Evolutionary conservation across 2,329 filamentous ascomycete species (phyloP), one percentile per base, ranked within the genome.

Genomic region (Xylaria sp.): DNA sequence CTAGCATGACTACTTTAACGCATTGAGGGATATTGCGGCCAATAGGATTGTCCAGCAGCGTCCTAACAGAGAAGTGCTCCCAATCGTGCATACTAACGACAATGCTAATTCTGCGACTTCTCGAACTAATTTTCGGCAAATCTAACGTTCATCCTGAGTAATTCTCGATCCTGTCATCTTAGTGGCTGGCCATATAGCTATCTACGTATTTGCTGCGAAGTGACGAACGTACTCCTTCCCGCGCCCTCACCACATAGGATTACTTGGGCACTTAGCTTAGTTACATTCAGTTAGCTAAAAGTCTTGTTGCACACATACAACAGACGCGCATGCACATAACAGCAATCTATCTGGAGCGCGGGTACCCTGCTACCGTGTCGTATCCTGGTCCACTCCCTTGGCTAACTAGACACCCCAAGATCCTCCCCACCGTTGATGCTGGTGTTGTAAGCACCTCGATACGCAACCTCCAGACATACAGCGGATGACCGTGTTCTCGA

Each of bases 401-500:
- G 51, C 57, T 64, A 56, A 33, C 18, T 54, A 60, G 58, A 62
- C 62, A 67, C 66, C 55, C 66, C 64, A 20, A 25, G 39, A 62
- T 25, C 12, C 58, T 52, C 64, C 48, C 61, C 33, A 59, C 49
- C 46, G 13, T 57, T 9, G 65, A 67, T 60, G 55, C 55, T 36
- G 51, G 48, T 58, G 62, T 59, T 64, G 33, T 23, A 41, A 57
- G 25, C 49, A 31, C 23, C 36, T 55, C 39, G 60, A 59, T 59
- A 51, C 49, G 56, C 56, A 61, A 61, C 64, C 31, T 56, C 62
- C 54, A 63, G 62, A 55, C 51, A 31, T 39, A 20, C 58, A 33
- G 51, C 64, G 57, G 54, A 64, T 70, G 66, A 58, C 68, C 46
- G 49, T 48, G 61, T 43, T 58, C 51, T 68, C 48, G 48, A 58